Percentiles rank a stretch among this genome's conserved stretches.
These are phyloP conservation scores for Tylopilus orsonianus DNA, from an alignment of 1,284 basidiomycete genomes.

Conservation along the genomic window DNA sequence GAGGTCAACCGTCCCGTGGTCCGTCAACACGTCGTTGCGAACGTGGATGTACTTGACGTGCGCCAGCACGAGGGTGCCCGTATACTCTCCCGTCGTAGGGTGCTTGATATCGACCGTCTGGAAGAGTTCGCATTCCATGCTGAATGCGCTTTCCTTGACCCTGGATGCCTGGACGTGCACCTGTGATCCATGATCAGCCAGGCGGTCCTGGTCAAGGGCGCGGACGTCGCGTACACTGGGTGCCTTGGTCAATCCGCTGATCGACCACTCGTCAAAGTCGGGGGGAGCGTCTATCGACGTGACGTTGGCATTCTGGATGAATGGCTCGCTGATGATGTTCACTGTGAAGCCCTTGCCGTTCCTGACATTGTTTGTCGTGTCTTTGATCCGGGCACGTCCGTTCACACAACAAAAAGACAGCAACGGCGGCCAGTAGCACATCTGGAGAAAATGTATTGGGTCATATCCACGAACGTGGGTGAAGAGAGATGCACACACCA, in stretches of 20 bases:
- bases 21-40: slow-evolving; percentile 44
- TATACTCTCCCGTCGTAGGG: slow-evolving; percentile 33
- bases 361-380: slow-evolving; percentile 61
- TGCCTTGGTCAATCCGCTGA: slow-evolving; percentile 62
- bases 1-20: slow-evolving; percentile 45
- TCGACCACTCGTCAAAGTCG: slow-evolving; percentile 62
- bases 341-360: slow-evolving; percentile 62
- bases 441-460: slow-evolving; percentile 25
- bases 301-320: slow-evolving; percentile 63
- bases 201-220: neutral
- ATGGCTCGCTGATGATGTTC: slow-evolving; percentile 72
- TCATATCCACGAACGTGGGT: neutral
- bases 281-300: slow-evolving; percentile 59
- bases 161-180: slow-evolving; percentile 55
- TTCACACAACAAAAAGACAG: slow-evolving; percentile 53
- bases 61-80: slow-evolving; percentile 53
- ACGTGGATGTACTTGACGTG: slow-evolving; percentile 60
- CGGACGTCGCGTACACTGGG: slow-evolving; percentile 41
- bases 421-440: slow-evolving; percentile 53
- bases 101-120: slow-evolving; percentile 45
- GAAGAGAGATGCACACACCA: slow-evolving; percentile 22
- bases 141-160: slow-evolving; percentile 67
- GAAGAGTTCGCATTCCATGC: slow-evolving; percentile 63
- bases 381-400: slow-evolving; percentile 41
- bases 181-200: slow-evolving; percentile 28